Conservation (phyloP, 78 protist species). For the Protostelium mycophagum region DNA sequence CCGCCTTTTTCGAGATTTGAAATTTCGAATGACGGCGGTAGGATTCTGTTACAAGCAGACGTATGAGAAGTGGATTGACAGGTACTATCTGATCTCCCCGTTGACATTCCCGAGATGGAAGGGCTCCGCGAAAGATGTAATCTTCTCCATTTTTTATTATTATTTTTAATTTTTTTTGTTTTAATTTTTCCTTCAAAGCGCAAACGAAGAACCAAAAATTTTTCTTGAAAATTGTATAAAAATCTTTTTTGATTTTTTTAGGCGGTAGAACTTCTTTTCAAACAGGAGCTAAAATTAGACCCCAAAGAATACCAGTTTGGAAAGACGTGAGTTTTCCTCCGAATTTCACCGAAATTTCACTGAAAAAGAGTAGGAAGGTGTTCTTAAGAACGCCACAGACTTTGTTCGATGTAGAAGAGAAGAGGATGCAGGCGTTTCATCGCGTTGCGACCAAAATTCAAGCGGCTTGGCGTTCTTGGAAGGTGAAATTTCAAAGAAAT, state of each 20-base stretch:
- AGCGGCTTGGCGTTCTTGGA: slow-evolving; percentile 37
- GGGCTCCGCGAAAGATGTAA: slow-evolving; percentile 10
- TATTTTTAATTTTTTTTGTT: background rate
- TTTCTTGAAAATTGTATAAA: background rate
- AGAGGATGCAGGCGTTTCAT: slow-evolving; percentile 5
- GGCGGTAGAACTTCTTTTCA: slow-evolving; percentile 19
- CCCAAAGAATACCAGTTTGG: slow-evolving; percentile 36
- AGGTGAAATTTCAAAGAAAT: too few relatives aligned
- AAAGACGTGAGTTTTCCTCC: background rate
- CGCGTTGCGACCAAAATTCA: slow-evolving; percentile 25
- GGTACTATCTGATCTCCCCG: slow-evolving; percentile 64
- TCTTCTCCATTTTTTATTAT: background rate
- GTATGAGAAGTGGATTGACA: slow-evolving; percentile 68
- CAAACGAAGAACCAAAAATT: background rate
- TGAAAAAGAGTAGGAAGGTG: slow-evolving; percentile 20
- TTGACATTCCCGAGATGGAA: slow-evolving; percentile 63
- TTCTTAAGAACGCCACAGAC: slow-evolving; percentile 57
- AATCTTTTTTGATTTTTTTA: background rate
- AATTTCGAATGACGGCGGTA: too few relatives aligned
- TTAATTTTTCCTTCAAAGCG: background rate
- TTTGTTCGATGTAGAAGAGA: slow-evolving; percentile 26
- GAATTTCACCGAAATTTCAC: background rate
- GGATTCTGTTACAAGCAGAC: slow-evolving; percentile 82
- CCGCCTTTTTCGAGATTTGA: background rate
- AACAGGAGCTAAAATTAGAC: background rate